Evolutionary conservation across 805 yeast species (phyloP).

Genomic region (Danielia reshetovae): DNA sequence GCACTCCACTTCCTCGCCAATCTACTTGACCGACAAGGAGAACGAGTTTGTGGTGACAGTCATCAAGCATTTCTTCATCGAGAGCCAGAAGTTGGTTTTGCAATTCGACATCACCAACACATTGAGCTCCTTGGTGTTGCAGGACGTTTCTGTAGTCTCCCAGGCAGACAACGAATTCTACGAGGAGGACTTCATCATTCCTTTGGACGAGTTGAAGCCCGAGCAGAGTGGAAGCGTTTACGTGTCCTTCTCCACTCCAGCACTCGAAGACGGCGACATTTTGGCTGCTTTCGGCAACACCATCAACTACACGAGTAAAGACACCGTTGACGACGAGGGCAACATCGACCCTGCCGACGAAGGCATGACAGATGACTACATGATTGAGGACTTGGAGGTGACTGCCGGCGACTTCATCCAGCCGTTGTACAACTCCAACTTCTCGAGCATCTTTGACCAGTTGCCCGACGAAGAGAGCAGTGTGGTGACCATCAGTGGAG

Average conservation of each 20-base stretch:
- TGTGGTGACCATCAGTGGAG: slow-evolving; percentile 59
- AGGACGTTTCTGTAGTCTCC: slow-evolving; percentile 68
- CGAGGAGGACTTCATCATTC: slow-evolving; percentile 67
- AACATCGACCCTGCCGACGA: slow-evolving; percentile 63
- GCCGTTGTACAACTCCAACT: slow-evolving; percentile 76
- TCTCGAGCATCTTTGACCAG: slow-evolving; percentile 70
- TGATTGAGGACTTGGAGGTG: slow-evolving; percentile 73
- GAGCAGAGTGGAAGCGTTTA: slow-evolving; percentile 69
- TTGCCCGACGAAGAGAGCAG: slow-evolving; percentile 56
- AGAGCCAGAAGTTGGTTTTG: slow-evolving; percentile 63
- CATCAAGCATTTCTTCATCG: slow-evolving; percentile 73
- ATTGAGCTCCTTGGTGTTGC: slow-evolving; percentile 68
- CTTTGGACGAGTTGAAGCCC: slow-evolving; percentile 70
- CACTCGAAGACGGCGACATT: slow-evolving; percentile 37
- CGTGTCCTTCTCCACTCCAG: slow-evolving; percentile 66
- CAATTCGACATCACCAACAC: slow-evolving; percentile 88
- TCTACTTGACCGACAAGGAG: slow-evolving; percentile 82
- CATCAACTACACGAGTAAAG: slow-evolving; percentile 72
- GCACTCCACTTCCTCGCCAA: slow-evolving; percentile 57
- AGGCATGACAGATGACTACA: slow-evolving; percentile 92
- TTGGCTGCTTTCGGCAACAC: slow-evolving; percentile 56
- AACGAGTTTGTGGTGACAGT: slow-evolving; percentile 89
- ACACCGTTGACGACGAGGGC: slow-evolving; percentile 69
- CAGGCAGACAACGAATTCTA: slow-evolving; percentile 57
- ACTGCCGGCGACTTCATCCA: slow-evolving; percentile 76